phyloP scores from a whole-genome alignment of 306 rosid genomes.

The Ziziphus jujuba region DNA sequence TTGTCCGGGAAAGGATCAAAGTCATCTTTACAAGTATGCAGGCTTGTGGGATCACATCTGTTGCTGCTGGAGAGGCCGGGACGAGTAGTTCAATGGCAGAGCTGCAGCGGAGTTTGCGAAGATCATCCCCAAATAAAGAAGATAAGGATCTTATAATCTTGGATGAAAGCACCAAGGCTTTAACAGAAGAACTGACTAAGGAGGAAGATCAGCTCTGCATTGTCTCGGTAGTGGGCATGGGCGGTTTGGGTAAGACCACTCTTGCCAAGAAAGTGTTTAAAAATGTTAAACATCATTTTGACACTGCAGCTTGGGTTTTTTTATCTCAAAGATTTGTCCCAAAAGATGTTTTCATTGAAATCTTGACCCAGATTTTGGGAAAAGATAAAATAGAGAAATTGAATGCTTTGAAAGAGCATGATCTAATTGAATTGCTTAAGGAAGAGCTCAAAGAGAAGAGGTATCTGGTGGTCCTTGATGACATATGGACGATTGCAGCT shows the following conservation, averaged over 20 bases:
- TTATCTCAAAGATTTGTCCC: slow-evolving; percentile 3
- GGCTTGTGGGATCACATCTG: too few species aligned
- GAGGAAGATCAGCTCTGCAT: neutral
- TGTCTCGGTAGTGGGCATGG: slow-evolving; percentile 21
- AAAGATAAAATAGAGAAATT: too few species aligned
- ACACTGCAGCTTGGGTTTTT: slow-evolving; percentile 10
- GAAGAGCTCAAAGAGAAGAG: neutral
- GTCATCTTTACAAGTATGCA: too few species aligned
- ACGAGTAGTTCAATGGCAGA: neutral
- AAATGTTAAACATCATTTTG: neutral
- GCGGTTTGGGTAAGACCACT: slow-evolving; percentile 24
- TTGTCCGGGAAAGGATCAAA: too few species aligned
- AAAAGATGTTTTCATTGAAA: too few species aligned
- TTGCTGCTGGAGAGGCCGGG: neutral
- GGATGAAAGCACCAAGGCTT: neutral
- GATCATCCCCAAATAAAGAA: slow-evolving; percentile 4
- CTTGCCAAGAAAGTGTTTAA: slow-evolving; percentile 17
- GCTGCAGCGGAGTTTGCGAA: slow-evolving; percentile 26
- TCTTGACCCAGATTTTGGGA: too few species aligned
- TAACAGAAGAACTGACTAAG: neutral
- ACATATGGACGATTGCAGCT: slow-evolving; percentile 2
- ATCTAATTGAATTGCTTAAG: too few species aligned
- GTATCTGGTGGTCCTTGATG: slow-evolving; percentile 21
- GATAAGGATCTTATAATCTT: neutral
- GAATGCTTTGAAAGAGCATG: too few species aligned